Base-by-base conservation (phyloP, 139 green algal species). In the Mesotaenium endlicherianum region DNA sequence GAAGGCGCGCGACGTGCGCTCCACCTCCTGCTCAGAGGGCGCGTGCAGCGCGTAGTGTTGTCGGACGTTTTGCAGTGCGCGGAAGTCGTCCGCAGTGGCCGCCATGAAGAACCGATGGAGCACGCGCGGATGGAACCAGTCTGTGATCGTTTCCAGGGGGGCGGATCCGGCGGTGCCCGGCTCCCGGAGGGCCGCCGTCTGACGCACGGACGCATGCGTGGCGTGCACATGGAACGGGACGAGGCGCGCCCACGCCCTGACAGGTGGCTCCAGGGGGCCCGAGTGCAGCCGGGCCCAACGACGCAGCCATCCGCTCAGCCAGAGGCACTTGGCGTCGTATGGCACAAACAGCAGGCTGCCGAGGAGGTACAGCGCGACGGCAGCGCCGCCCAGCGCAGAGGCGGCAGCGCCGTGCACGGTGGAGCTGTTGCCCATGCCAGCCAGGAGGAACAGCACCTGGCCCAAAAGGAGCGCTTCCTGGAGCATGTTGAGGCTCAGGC, bases 101-200 rank as follows among this genome's bases (percentile, higher is more conserved):
- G 6, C 43, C 43, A 47, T 36, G 8, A 72, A 11, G 11, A 72
- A 72, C 6, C 36, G 36, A 14, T 36, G 36, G 36, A 72, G 41
- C 6, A 72, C 60, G 43, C 43, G 60, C 41, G 60, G 60, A 11
- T 72, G 41, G 11, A 72, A 72, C 60, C 41, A 47, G 8, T 36
- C 60, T 72, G 60, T 72, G 43, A 72, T 72, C 43, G 41, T 38
- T 14, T 72, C 60, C 60, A 72, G 11, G 36, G 60, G 60, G 20
- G 43, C 60, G 5, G 43, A 11, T 5, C 43, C 60, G 6, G 41
- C 60, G 6, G 36, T 38, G 43, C 36, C 36, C 26, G 53, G 53
- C 5, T 36, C 41, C 11, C 43, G 36, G 43, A 14, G 8, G 5
- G 8, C 11, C 8, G 6, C 8, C 11, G 11, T n/a, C n/a, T n/a